Evolutionary conservation across 805 yeast genomes (phyloP), one percentile per base, ranked within the genome.

Genomic region (Yueomyces sp.): DNA sequence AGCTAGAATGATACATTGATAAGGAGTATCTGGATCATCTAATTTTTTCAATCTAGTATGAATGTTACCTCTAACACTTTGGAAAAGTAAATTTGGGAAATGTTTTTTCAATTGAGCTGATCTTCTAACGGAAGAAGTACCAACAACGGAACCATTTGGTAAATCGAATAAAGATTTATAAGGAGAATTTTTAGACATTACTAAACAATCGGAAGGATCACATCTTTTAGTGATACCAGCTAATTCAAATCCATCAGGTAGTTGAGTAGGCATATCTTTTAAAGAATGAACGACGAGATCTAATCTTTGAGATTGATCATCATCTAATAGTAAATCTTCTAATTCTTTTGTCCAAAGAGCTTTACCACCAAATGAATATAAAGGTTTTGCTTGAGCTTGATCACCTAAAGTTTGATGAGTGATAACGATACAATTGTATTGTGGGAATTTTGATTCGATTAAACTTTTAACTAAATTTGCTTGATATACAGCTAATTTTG

Each of bases 341-440:
- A 92, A 70, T 63, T 92, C 98, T 57, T 85, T 84, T 3, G 98
- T 92, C 98, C 98, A 92, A 28, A 92, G 63, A 0, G 96, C 78
- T 61, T 92, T 92, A 28, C 98, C 98, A 38, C 96, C 97, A 64
- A 92, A 92, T 3, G 95, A 76, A 62, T 90, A 92, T 41, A 92
- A 69, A 5, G 98, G 96, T 58, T 77, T 80, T 56, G 72, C 74
- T 57, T 79, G 92, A 31, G 83, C 80, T 57, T 85, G 82, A 66
- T 92, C 98, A 28, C 97, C 98, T 34, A 92, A 68, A 1, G 98
- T 90, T 43, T 81, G 73, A 36, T 85, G 71, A 3, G 95, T 88
- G 9, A 84, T 64, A 27, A 92, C 80, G 29, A 87, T 79, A 57
- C 88, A 81, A n/a, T 70, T 61, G 43, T 79, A 65, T 29, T 79